Evolutionary conservation across 495 filamentous ascomycete genomes (phyloP), one percentile per base, ranked within the genome.

Genomic region (Podospora conica): DNA sequence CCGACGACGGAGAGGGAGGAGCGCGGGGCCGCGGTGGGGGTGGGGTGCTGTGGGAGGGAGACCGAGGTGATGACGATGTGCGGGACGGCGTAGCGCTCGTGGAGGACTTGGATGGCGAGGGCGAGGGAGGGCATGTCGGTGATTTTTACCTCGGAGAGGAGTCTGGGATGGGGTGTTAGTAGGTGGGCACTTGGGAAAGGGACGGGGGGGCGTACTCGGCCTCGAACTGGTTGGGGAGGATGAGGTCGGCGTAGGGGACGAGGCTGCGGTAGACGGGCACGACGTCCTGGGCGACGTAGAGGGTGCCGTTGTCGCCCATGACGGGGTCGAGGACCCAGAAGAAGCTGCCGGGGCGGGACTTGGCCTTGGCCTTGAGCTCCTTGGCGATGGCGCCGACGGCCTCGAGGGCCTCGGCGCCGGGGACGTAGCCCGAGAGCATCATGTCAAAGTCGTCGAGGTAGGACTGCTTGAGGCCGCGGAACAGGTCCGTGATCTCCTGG

Each of bases 271-370:
- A 98, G n/a, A 89, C 91, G 0, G 93, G 92, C 31, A 97, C 89
- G 3, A 95, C 91, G 65, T 95, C 91, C 65, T 92, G 87, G 23
- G 86, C 89, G 57, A 98, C 92, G 75, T 98, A 98, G 22, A 98
- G 80, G 48, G 85, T 86, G 33, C 91, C 96, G 71, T 96, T 90
- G 73, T 98, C 95, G 55, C 95, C 95, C 95, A 98, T 98, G 15
- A 98, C 96, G 1, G 95, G 95, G 75, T 98, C 95, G 55, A 98
- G 81, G n/a, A 96, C 88, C 93, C 93, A 97, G 78, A 97, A 97
- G 79, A 97, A 95, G 24, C 85, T 87, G 0, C 92, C 92, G 0
- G 89, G 86, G 29, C 85, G 59, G 18, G 79, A 80, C 29, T 79
- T 78, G 7, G 85, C 83, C 61, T 87, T 89, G 55, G 81, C 80